Conservation (phyloP, 2,329 filamentous ascomycete species). For the Pseudopithomyces chartarum region DNA sequence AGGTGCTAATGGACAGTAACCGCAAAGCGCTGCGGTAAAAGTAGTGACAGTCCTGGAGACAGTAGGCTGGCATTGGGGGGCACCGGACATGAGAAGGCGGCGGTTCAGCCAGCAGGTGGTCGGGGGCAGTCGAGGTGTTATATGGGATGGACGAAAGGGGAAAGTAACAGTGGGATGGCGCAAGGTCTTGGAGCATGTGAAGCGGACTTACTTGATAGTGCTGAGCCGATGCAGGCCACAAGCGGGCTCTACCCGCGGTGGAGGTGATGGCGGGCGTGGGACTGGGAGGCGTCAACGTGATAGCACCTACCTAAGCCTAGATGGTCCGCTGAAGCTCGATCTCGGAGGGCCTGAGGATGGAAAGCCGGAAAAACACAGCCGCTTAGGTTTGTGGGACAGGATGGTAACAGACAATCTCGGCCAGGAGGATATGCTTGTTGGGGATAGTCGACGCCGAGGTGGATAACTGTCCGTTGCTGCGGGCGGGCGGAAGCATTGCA, state of each 20-base stretch:
- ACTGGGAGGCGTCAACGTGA: slow-evolving; percentile 33
- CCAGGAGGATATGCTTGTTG: slow-evolving; percentile 39
- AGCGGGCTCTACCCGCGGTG: slow-evolving; percentile 11
- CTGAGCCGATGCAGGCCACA: slow-evolving; percentile 21
- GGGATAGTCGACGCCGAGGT: slow-evolving; percentile 36
- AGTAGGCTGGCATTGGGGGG: slow-evolving; percentile 79
- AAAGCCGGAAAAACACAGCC: slow-evolving; percentile 35
- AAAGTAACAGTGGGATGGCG: slow-evolving; percentile 26
- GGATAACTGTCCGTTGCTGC: slow-evolving; percentile 35
- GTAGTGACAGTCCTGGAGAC: slow-evolving; percentile 86
- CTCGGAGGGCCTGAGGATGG: slow-evolving; percentile 17
- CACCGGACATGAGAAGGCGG: slow-evolving; percentile 22
- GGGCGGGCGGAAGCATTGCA: slow-evolving; percentile 45
- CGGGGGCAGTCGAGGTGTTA: slow-evolving; percentile 28
- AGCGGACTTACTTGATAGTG: slow-evolving; percentile 41
- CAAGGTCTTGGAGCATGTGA: slow-evolving; percentile 35
- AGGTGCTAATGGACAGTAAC: slow-evolving; percentile 80
- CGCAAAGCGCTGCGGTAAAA: slow-evolving; percentile 90
- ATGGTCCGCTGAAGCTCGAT: slow-evolving; percentile 13
- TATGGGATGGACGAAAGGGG: slow-evolving; percentile 41
- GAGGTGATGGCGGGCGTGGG: slow-evolving; percentile 22
- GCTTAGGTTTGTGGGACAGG: slow-evolving; percentile 15
- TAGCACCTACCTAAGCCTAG: slow-evolving; percentile 30
- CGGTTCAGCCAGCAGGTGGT: slow-evolving; percentile 21
- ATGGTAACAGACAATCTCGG: slow-evolving; percentile 36